These are phyloP conservation scores for Aspergillus aculeatus DNA, from an alignment of 2,329 filamentous ascomycete species.

Conservation along the genomic window DNA sequence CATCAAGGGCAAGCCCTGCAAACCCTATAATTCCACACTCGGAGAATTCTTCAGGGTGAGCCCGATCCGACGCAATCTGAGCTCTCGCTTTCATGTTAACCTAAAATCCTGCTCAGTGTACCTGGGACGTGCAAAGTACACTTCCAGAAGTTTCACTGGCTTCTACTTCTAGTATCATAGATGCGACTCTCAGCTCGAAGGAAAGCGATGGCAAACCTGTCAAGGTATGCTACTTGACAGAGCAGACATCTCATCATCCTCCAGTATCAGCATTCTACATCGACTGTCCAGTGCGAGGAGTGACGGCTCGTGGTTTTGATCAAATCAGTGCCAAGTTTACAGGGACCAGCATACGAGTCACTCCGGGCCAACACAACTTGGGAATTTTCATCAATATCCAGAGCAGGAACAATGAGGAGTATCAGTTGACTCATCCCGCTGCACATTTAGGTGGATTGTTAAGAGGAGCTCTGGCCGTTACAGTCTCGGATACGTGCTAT, in stretches of 20 bases:
- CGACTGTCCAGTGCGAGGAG: slow-evolving; percentile 85
- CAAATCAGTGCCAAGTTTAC: slow-evolving; percentile 98
- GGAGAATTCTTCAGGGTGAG: slow-evolving; percentile 94
- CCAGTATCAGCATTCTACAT: slow-evolving; percentile 96
- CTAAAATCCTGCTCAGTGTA: slow-evolving; percentile 61
- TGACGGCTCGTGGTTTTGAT: slow-evolving; percentile 86
- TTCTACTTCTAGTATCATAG: slow-evolving; percentile 32
- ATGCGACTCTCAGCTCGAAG: slow-evolving; percentile 33
- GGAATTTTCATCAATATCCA: slow-evolving; percentile 92
- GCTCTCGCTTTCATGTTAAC: neutral
- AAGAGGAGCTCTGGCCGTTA: slow-evolving; percentile 82
- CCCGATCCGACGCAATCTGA: neutral
- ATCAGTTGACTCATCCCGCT: slow-evolving; percentile 92
- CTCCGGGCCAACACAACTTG: slow-evolving; percentile 87
- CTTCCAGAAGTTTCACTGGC: slow-evolving; percentile 59
- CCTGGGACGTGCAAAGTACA: slow-evolving; percentile 87
- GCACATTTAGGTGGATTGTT: slow-evolving; percentile 87
- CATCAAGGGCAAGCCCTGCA: slow-evolving; percentile 96
- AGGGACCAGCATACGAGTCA: slow-evolving; percentile 87
- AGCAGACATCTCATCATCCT: slow-evolving; percentile 97
- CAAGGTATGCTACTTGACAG: slow-evolving; percentile 88
- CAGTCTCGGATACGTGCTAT: slow-evolving; percentile 84
- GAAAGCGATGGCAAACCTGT: slow-evolving; percentile 52
- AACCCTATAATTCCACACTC: slow-evolving; percentile 95
- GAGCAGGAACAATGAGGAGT: slow-evolving; percentile 79